Evolutionary conservation across 2,329 filamentous ascomycete species (phyloP).

Genomic region (Xylariales sp.): DNA sequence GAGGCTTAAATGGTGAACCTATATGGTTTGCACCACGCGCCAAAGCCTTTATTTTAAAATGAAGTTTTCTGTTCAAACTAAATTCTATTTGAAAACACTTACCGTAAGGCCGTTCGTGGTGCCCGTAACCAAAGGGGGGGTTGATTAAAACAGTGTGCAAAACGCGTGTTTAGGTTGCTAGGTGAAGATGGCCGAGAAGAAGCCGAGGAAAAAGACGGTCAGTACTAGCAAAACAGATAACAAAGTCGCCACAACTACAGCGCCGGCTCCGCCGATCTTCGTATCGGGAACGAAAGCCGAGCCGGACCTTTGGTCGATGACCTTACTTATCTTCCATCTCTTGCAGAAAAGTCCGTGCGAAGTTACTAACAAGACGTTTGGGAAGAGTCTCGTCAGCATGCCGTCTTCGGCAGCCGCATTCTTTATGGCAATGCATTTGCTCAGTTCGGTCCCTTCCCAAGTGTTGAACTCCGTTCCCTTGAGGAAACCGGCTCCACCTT

Average conservation of each 20-base stretch:
- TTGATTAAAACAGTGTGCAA: no score
- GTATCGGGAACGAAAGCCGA: background rate
- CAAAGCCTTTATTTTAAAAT: no score
- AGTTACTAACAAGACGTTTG: background rate
- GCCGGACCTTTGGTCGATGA: background rate
- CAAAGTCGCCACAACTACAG: background rate
- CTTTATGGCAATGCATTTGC: background rate
- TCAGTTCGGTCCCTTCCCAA: background rate
- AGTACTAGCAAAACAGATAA: constrained; percentile 4
- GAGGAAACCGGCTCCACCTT: background rate
- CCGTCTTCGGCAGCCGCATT: background rate
- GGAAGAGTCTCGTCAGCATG: background rate
- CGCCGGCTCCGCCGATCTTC: background rate
- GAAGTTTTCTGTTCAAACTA: no score
- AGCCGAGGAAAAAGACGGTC: constrained; percentile 1
- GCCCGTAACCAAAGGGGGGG: no score
- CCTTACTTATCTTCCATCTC: constrained; percentile 4
- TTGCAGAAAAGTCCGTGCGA: background rate
- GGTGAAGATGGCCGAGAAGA: background rate
- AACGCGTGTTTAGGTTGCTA: background rate
- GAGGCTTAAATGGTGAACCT: no score
- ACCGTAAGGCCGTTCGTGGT: no score
- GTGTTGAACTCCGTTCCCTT: constrained; percentile 2
- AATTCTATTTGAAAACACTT: no score
- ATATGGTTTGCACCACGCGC: no score